Evolutionary conservation across 129 eudicot genomes (phyloP).

Genomic region (Flaveria ramosissima): DNA sequence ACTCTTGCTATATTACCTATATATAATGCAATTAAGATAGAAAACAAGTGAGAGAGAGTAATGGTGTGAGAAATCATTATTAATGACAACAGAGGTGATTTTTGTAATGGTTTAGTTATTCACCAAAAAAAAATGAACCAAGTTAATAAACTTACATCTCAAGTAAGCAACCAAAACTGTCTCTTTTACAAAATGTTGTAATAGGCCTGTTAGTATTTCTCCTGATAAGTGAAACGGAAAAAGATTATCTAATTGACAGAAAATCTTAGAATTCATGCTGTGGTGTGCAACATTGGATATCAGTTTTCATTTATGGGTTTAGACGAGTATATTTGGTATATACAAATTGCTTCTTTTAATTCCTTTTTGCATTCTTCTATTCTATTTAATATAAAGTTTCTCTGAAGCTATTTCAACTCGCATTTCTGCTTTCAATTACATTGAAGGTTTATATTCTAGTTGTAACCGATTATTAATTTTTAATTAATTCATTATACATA

Average conservation of each 20-base stretch:
- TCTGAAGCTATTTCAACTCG: background rate
- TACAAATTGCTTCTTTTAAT: background rate
- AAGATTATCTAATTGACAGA: background rate
- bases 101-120: background rate
- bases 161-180: constrained; percentile 19
- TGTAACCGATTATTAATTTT: background rate
- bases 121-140: background rate
- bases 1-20: background rate
- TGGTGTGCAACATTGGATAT: background rate
- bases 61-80: background rate
- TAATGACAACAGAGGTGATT: background rate
- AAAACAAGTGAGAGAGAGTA: background rate
- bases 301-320: background rate
- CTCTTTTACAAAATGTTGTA: background rate
- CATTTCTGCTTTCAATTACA: background rate
- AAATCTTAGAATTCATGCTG: background rate
- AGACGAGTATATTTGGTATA: background rate
- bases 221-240: background rate
- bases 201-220: background rate
- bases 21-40: background rate
- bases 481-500: constrained; percentile 1
- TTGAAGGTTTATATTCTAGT: background rate
- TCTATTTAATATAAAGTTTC: background rate
- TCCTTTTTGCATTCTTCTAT: background rate
- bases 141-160: background rate